Percentiles rank a stretch among this genome's conserved stretches.
phyloP scores from a whole-genome alignment of 192 early-diverging fungal species.

The Entophlyctis helioformis region DNA sequence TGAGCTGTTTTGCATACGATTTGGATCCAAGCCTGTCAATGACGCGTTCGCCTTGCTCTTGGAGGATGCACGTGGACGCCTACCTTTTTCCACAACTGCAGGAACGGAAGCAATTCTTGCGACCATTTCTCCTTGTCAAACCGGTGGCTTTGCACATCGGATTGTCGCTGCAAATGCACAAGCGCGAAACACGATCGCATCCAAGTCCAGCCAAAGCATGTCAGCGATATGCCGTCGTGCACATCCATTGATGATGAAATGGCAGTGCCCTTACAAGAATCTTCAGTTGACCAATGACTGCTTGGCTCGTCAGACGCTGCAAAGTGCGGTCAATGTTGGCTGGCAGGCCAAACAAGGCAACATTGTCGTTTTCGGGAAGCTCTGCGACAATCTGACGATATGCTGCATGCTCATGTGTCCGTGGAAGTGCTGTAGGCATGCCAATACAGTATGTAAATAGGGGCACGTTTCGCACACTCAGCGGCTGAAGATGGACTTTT shows the following conservation, averaged over 20 bases:
- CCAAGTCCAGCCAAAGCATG: no score
- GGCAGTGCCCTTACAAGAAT: slow-evolving; percentile 14
- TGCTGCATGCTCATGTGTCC: slow-evolving; percentile 19
- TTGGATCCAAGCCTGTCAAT: no score
- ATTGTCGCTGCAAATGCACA: slow-evolving; percentile 21
- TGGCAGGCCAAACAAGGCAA: slow-evolving; percentile 32
- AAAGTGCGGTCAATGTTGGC: slow-evolving; percentile 35
- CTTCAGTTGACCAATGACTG: slow-evolving; percentile 26
- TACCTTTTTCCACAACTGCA: slow-evolving; percentile 41
- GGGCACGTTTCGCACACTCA: not conserved
- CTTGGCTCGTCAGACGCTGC: slow-evolving; percentile 18
- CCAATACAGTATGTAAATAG: not conserved
- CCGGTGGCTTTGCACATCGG: slow-evolving; percentile 15
- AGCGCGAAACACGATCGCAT: no score
- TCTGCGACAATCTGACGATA: slow-evolving; percentile 24
- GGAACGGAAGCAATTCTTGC: slow-evolving; percentile 28
- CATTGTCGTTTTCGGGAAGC: slow-evolving; percentile 32
- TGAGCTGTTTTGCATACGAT: slow-evolving; percentile 9
- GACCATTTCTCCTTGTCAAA: slow-evolving; percentile 37
- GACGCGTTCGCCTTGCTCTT: no score
- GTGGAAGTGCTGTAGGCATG: slow-evolving; percentile 17
- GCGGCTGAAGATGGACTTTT: no score
- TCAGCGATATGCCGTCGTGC: not conserved
- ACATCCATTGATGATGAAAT: not conserved
- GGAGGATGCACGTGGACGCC: not conserved